Evolutionary conservation across 495 filamentous ascomycete genomes (phyloP).

Genomic region (Penicillium pulvis): DNA sequence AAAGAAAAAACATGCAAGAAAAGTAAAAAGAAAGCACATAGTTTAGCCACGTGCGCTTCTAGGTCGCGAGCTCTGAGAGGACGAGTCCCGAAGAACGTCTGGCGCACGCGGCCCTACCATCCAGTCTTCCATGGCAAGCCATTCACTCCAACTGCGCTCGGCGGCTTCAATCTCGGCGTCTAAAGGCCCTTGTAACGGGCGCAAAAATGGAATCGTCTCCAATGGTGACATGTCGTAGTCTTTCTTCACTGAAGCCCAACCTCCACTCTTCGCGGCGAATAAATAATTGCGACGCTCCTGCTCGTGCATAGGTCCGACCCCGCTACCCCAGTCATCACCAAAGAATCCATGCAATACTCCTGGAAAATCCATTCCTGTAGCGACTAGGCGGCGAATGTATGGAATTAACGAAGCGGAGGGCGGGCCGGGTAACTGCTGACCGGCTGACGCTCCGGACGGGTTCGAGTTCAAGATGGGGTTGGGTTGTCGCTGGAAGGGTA

Average conservation of each 20-base stretch:
- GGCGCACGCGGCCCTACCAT: slow-evolving; percentile 73
- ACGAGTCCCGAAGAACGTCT: slow-evolving; percentile 48
- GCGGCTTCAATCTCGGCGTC: slow-evolving; percentile 82
- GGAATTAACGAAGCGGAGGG: slow-evolving; percentile 77
- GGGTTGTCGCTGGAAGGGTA: slow-evolving; percentile 51
- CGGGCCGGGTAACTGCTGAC: slow-evolving; percentile 21
- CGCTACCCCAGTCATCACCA: slow-evolving; percentile 82
- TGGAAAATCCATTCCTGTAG: slow-evolving; percentile 86
- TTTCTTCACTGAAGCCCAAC: slow-evolving; percentile 83
- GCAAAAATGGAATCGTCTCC: slow-evolving; percentile 84
- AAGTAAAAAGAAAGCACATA: slow-evolving; percentile 7
- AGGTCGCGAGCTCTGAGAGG: slow-evolving; percentile 41
- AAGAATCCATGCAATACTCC: slow-evolving; percentile 92
- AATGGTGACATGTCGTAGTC: slow-evolving; percentile 82
- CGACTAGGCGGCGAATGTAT: slow-evolving; percentile 87
- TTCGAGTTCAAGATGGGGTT: slow-evolving; percentile 40
- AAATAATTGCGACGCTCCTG: slow-evolving; percentile 92
- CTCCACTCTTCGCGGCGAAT: slow-evolving; percentile 89
- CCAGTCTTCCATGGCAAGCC: slow-evolving; percentile 95
- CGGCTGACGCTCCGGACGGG: slow-evolving; percentile 34
- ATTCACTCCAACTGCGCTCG: slow-evolving; percentile 80
- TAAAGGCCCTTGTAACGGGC: slow-evolving; percentile 70
- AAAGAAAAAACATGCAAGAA: slow-evolving; percentile 7
- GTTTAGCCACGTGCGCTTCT: slow-evolving; percentile 36
- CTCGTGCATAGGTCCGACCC: slow-evolving; percentile 81